phyloP scores from a whole-genome alignment of 345 rosid species.

The Hevea brasiliensis region DNA sequence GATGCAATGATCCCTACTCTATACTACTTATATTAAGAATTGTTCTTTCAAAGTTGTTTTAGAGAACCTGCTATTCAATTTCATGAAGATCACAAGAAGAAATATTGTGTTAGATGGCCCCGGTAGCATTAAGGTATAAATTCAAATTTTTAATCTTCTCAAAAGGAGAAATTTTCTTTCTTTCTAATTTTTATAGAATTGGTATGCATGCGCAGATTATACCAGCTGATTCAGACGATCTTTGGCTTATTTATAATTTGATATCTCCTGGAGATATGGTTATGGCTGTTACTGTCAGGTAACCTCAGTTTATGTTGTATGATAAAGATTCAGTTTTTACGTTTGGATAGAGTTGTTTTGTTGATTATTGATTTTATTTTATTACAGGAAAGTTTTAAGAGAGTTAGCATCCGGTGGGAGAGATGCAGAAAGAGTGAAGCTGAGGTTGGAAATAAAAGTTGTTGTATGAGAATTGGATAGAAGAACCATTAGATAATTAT shows the following conservation, averaged over 20 bases:
- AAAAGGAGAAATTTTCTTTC: too few relatives aligned
- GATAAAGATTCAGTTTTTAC: too few relatives aligned
- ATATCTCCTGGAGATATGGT: constrained; percentile 72
- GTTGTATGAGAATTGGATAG: constrained; percentile 47
- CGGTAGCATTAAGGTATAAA: constrained; percentile 76
- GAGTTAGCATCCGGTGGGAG: constrained; percentile 75
- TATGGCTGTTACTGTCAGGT: constrained; percentile 93
- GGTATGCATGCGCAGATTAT: constrained; percentile 49
- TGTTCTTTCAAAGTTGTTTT: too few relatives aligned
- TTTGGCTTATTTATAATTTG: constrained; percentile 86
- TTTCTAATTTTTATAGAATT: too few relatives aligned
- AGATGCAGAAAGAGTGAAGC: constrained; percentile 76
- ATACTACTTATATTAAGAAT: too few relatives aligned
- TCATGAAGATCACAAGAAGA: constrained; percentile 64
- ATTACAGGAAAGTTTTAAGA: constrained; percentile 74
- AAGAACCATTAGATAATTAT: too few relatives aligned
- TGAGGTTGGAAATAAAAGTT: constrained; percentile 81
- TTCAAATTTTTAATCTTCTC: too few relatives aligned
- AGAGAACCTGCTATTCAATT: too few relatives aligned
- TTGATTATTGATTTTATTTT: background rate
- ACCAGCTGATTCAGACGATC: constrained; percentile 86
- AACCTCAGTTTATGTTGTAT: too few relatives aligned
- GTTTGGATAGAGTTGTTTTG: background rate
- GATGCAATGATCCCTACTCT: too few relatives aligned
- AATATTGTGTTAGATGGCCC: constrained; percentile 59